Evolutionary conservation across 306 rosid species (phyloP), one percentile per base, ranked within the genome.

Genomic region (Sicyos baderoa): DNA sequence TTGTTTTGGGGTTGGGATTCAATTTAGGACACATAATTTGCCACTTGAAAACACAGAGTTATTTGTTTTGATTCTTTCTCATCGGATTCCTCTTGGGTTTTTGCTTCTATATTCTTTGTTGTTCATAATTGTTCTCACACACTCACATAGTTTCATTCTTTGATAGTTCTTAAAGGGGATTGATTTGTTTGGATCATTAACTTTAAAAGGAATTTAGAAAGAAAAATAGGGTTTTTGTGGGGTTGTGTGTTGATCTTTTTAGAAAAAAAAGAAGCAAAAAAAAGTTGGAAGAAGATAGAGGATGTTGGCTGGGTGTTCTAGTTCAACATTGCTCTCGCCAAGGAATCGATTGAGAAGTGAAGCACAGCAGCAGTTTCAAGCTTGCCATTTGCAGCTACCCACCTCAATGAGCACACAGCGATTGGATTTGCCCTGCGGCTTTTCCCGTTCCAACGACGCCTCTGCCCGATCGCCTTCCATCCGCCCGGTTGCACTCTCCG

Each of bases 221-320:
- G 53, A 0, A 51, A 54, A 53, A 70, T 83, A 71, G 91, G 79
- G 76, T 90, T 57, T 84, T 90, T 57, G 86, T 90, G 64, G 86
- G 64, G 86, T 78, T 80, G 66, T 70, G 89, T 80, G 50, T 22
- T 53, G 49, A 70, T 68, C 57, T 37, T 49, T 47, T 44, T 1
- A 61, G 50, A 67, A 58, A 62, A 79, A 32, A 74, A 67, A 29
- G 35, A 32, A 71, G 37, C 35, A 35, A 73, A 72, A 73, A 72
- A 69, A 81, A 67, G 62, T 63, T 32, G 84, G 82, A 76, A 76
- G 70, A 63, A 62, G 67, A 17, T 81, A 93, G 88, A 91, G 85
- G 78, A 94, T 94, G 99, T 94, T 94, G 99, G 99, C 99, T 74
- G 97, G 99, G 91, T 94, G 97, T 76, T 94, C 99, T 81, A 88